phyloP scores from a whole-genome alignment of 768 basidiomycete species.

The Tulasnella sp. region DNA sequence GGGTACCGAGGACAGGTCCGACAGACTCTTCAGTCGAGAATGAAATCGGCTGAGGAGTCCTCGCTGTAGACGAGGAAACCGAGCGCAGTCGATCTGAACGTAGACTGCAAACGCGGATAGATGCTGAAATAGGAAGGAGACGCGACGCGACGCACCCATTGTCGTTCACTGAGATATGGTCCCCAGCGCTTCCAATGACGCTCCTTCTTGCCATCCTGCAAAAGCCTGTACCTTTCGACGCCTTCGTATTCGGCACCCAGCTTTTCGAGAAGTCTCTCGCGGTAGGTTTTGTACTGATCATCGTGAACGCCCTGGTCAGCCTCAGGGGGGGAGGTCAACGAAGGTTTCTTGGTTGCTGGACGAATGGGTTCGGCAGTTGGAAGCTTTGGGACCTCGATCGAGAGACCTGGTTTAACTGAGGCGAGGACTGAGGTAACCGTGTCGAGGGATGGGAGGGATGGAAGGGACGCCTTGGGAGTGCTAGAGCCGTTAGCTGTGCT shows the following conservation, averaged over 20 bases:
- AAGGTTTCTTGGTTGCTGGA: neutral
- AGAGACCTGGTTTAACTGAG: constrained; percentile 42
- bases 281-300: constrained; percentile 43
- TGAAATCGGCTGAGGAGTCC: neutral
- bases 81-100: neutral
- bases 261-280: constrained; percentile 59
- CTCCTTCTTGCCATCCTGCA: constrained; percentile 73
- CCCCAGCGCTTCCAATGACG: constrained; percentile 99
- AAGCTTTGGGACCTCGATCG: constrained; percentile 69
- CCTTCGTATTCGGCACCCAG: constrained; percentile 74
- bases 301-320: neutral
- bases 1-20: constrained; percentile 28
- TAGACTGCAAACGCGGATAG: neutral
- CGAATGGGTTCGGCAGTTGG: constrained; percentile 28
- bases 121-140: neutral
- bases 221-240: constrained; percentile 78
- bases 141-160: constrained; percentile 68
- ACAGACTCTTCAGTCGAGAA: neutral
- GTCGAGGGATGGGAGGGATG: constrained; percentile 20
- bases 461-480: constrained; percentile 5
- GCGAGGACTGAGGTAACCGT: constrained; percentile 33
- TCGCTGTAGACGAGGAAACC: neutral
- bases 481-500: neutral
- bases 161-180: constrained; percentile 93
- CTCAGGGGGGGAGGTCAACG: neutral